A percentile compares a stretch with the other conserved stretches of the same genome.
Evolutionary conservation across 257 asterid genomes (phyloP).

Genomic region (Cordia subcordata): DNA sequence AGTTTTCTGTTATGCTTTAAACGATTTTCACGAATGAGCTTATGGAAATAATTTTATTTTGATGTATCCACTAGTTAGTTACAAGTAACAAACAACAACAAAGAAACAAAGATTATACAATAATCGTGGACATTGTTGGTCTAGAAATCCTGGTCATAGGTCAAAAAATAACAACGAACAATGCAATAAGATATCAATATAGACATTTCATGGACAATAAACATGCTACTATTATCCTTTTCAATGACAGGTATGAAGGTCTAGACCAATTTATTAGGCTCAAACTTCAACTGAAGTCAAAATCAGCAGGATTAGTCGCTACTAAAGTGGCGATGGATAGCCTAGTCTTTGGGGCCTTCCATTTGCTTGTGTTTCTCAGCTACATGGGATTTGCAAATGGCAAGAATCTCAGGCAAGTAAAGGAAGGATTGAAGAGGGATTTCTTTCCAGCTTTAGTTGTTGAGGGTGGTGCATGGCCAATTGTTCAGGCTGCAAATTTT

Average conservation of each 20-base stretch:
- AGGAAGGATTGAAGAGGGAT: slow-evolving; percentile 28
- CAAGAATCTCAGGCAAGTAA: slow-evolving; percentile 27
- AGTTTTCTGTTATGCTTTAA: no score
- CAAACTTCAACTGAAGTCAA: slow-evolving; percentile 20
- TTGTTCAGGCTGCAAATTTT: slow-evolving; percentile 26
- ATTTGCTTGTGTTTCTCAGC: slow-evolving; percentile 25
- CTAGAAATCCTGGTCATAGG: no score
- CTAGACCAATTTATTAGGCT: slow-evolving; percentile 28
- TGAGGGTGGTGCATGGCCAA: slow-evolving; percentile 32
- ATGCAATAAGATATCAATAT: no score
- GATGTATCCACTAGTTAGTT: no score
- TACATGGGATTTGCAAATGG: slow-evolving; percentile 34
- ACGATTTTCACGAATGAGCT: no score
- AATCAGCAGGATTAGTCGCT: slow-evolving; percentile 21
- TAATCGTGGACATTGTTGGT: no score
- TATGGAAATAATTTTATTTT: no score
- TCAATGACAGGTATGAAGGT: slow-evolving; percentile 26
- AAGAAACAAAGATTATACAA: no score
- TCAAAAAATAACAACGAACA: no score
- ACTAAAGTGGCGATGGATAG: slow-evolving; percentile 32
- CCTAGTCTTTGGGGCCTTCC: slow-evolving; percentile 24
- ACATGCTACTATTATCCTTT: neutral
- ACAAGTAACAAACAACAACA: no score
- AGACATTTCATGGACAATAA: no score
- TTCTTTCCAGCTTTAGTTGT: slow-evolving; percentile 29